A percentile compares a stretch with the other conserved stretches of the same genome.
Evolutionary conservation across 2,329 filamentous ascomycete species (phyloP).

Genomic region (Botrytis paeoniae): DNA sequence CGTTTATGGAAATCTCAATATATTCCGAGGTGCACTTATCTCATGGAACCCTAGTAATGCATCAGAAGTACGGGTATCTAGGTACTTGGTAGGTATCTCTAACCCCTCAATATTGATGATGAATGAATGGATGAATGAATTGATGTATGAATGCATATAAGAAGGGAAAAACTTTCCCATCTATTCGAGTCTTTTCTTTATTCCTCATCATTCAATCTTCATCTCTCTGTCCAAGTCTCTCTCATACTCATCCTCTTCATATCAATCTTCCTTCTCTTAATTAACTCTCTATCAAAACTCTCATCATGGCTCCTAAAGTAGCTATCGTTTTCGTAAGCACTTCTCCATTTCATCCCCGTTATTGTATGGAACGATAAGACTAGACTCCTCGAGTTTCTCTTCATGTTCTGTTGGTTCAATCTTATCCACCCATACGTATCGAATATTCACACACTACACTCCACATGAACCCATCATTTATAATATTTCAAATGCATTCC

Average conservation of each 20-base stretch:
- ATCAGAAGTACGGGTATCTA: neutral
- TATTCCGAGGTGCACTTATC: neutral
- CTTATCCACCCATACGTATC: neutral
- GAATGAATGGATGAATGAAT: neutral
- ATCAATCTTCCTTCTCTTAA: neutral
- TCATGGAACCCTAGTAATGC: neutral
- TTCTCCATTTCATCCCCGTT: neutral
- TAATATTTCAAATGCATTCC: neutral
- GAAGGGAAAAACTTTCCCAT: neutral
- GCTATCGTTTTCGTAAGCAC: constrained; percentile 81
- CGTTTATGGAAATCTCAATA: neutral
- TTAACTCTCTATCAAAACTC: constrained; percentile 8
- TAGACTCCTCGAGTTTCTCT: neutral
- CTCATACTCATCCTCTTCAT: neutral
- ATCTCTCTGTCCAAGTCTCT: constrained; percentile 12
- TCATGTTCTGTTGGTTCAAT: neutral
- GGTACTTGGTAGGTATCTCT: neutral
- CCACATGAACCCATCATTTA: neutral
- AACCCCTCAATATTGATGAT: neutral
- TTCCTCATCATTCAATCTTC: constrained; percentile 25
- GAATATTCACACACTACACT: neutral
- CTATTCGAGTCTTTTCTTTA: constrained; percentile 52
- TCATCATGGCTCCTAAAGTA: constrained; percentile 79
- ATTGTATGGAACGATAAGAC: neutral
- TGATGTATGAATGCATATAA: constrained; percentile 1